Evolutionary conservation across 2,329 filamentous ascomycete species (phyloP).

Genomic region (Monascus ruber): DNA sequence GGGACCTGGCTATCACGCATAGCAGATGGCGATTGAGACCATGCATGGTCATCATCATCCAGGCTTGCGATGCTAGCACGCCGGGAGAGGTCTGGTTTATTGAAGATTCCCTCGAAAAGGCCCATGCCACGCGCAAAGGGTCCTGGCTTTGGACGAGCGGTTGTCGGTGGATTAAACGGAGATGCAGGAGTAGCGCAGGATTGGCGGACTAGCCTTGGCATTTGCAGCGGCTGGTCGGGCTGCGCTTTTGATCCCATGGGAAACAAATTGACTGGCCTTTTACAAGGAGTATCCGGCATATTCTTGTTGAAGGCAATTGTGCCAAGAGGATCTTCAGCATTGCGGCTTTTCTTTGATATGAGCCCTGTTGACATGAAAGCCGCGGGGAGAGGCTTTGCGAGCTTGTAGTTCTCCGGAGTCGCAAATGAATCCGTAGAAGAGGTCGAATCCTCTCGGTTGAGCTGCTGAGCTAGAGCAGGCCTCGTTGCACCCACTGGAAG

Average conservation of each 20-base stretch:
- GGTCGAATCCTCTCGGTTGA: slow-evolving; percentile 39
- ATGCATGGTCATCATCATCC: slow-evolving; percentile 61
- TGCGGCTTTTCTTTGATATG: slow-evolving; percentile 86
- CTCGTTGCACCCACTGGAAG: slow-evolving; percentile 56
- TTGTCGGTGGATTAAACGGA: slow-evolving; percentile 58
- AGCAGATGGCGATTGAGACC: slow-evolving; percentile 45
- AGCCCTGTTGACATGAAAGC: slow-evolving; percentile 92
- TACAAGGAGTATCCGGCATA: slow-evolving; percentile 94
- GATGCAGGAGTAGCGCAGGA: slow-evolving; percentile 72
- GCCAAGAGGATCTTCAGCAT: slow-evolving; percentile 55
- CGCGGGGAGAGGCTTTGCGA: slow-evolving; percentile 62
- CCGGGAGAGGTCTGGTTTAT: slow-evolving; percentile 38
- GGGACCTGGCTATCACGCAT: slow-evolving; percentile 45
- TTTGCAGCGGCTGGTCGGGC: slow-evolving; percentile 49
- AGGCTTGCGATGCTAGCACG: slow-evolving; percentile 67
- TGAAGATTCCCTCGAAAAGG: slow-evolving; percentile 50
- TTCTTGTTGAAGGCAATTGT: slow-evolving; percentile 45
- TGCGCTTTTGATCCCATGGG: slow-evolving; percentile 48
- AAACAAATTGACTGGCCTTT: slow-evolving; percentile 64
- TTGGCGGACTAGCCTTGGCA: slow-evolving; percentile 53
- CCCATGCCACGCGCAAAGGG: slow-evolving; percentile 55
- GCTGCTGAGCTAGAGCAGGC: slow-evolving; percentile 32
- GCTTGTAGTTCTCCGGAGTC: slow-evolving; percentile 66
- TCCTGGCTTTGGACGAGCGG: slow-evolving; percentile 50
- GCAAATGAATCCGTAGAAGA: slow-evolving; percentile 47